Evolutionary conservation across 2,329 filamentous ascomycete genomes (phyloP).

Genomic region (Bipolaris cookei): DNA sequence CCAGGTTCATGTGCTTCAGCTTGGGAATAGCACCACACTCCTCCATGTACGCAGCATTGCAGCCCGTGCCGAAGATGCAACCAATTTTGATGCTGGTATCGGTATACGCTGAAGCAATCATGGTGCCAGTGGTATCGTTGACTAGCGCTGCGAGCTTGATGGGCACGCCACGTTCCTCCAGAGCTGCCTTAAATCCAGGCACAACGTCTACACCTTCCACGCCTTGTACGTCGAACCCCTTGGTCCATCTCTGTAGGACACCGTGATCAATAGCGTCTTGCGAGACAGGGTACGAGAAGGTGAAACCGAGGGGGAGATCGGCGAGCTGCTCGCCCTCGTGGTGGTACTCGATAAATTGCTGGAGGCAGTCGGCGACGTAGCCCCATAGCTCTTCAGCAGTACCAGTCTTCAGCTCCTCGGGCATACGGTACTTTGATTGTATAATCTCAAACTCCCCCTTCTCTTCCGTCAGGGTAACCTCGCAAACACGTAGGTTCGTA

Average conservation of each 20-base stretch:
- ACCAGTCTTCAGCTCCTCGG: conserved; percentile 89
- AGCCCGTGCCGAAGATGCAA: conserved; percentile 97
- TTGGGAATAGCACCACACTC: conserved; percentile 89
- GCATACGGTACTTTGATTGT: conserved; percentile 95
- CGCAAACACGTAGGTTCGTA: conserved; percentile 93
- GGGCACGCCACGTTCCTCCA: conserved; percentile 78
- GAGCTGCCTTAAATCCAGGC: conserved; percentile 81
- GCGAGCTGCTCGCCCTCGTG: conserved; percentile 70
- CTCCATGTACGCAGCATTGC: conserved; percentile 99
- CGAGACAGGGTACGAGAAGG: conserved; percentile 93
- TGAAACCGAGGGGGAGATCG: conserved; percentile 84
- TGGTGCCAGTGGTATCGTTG: conserved; percentile 96
- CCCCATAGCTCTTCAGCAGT: conserved; percentile 88
- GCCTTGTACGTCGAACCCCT: conserved; percentile 92
- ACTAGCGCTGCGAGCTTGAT: conserved; percentile 93
- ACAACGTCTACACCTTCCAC: conserved; percentile 93
- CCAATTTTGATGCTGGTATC: conserved; percentile 91
- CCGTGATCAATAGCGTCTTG: conserved; percentile 95
- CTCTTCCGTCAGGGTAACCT: conserved; percentile 85
- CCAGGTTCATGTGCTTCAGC: conserved; percentile 87
- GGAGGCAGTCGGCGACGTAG: conserved; percentile 90
- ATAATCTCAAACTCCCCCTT: conserved; percentile 95
- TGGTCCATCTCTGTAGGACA: conserved; percentile 93
- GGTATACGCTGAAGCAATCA: conserved; percentile 97
- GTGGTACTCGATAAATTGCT: conserved; percentile 90